phyloP scores from a whole-genome alignment of 2,329 filamentous ascomycete genomes.

The Trichoderma atrobrunneum region DNA sequence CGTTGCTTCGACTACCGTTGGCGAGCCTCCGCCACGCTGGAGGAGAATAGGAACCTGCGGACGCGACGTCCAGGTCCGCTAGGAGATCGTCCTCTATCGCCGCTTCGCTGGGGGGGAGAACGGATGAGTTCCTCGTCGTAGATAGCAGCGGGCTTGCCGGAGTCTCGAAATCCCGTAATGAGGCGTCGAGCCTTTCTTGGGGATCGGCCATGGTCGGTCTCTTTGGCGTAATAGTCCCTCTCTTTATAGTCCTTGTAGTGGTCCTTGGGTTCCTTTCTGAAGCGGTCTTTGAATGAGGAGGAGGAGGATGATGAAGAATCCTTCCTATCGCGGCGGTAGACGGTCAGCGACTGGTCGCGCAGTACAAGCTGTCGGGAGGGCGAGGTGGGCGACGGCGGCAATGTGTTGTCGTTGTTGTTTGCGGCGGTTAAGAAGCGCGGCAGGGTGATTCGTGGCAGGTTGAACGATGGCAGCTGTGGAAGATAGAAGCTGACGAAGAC shows the following conservation, averaged over 20 bases:
- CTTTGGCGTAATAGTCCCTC: constrained; percentile 5
- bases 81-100: constrained; percentile 35
- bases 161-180: constrained; percentile 54
- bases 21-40: constrained; percentile 60
- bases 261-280: constrained; percentile 14
- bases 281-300: not conserved
- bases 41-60: constrained; percentile 57
- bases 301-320: not conserved
- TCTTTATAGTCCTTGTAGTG: constrained; percentile 16
- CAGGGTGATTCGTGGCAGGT: constrained; percentile 37
- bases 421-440: constrained; percentile 24
- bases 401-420: constrained; percentile 27
- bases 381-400: constrained; percentile 22
- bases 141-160: constrained; percentile 39
- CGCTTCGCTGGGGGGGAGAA: constrained; percentile 34
- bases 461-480: constrained; percentile 32
- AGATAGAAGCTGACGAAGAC: constrained; percentile 52
- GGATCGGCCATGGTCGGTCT: constrained; percentile 33
- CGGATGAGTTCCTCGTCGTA: constrained; percentile 32
- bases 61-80: constrained; percentile 47
- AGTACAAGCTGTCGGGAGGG: constrained; percentile 30
- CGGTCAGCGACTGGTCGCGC: constrained; percentile 34
- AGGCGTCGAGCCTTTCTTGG: constrained; percentile 47
- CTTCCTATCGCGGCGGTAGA: constrained; percentile 30
- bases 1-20: constrained; percentile 57